Percentiles rank a stretch among this genome's conserved stretches.
phyloP scores from a whole-genome alignment of 805 yeast genomes.

The Helenozyma baotianmanensis region DNA sequence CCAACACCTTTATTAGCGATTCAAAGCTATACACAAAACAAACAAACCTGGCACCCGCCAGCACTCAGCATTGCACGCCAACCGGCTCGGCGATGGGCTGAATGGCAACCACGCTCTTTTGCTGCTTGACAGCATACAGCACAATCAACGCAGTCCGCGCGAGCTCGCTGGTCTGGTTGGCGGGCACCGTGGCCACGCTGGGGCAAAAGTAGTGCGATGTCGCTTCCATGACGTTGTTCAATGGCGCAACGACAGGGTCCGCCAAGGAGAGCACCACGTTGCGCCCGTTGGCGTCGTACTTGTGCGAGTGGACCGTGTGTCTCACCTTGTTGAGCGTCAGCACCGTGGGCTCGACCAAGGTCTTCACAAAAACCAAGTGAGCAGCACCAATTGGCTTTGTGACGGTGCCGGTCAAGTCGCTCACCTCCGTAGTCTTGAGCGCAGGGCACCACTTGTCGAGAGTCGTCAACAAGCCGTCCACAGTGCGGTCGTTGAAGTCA shows the following conservation, averaged over 20 bases:
- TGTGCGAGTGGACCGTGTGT: constrained; percentile 39
- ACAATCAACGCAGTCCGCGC: not conserved
- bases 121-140: too few relatives aligned
- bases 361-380: constrained; percentile 24
- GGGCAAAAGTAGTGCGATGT: not conserved
- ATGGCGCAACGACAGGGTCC: not conserved
- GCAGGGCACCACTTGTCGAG: constrained; percentile 60
- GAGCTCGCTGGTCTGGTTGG: not conserved
- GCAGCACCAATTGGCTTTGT: constrained; percentile 51
- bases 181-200: not conserved
- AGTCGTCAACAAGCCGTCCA: constrained; percentile 48
- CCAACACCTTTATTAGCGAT: too few relatives aligned
- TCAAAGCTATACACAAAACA: too few relatives aligned
- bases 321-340: constrained; percentile 45
- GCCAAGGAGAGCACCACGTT: not conserved
- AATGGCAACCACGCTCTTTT: too few relatives aligned
- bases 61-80: too few relatives aligned
- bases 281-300: not conserved
- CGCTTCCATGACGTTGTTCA: not conserved
- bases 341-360: constrained; percentile 45
- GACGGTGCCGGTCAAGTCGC: constrained; percentile 44
- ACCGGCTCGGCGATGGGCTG: too few relatives aligned
- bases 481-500: constrained; percentile 47
- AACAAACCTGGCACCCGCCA: too few relatives aligned
- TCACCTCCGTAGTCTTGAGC: constrained; percentile 49